These are phyloP conservation scores for Neonectria magnoliae DNA, from an alignment of 2,329 filamentous ascomycete genomes.

Conservation along the genomic window DNA sequence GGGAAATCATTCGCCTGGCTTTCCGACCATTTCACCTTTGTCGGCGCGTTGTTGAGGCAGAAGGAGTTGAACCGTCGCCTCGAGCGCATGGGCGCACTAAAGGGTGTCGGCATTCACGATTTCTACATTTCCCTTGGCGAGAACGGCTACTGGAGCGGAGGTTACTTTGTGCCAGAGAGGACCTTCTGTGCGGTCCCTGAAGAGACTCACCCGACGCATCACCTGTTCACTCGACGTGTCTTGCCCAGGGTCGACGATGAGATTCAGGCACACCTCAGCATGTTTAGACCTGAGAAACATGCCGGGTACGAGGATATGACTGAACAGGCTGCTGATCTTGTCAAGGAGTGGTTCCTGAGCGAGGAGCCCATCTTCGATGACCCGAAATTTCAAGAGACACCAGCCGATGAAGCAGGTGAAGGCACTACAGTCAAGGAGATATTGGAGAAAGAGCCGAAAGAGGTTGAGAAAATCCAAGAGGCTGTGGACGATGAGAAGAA, in stretches of 20 bases:
- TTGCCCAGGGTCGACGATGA: constrained; percentile 76
- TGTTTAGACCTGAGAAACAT: constrained; percentile 72
- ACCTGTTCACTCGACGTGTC: constrained; percentile 62
- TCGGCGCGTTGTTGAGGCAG: constrained; percentile 79
- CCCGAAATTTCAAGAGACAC: constrained; percentile 53
- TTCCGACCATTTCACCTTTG: constrained; percentile 84
- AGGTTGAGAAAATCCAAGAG: constrained; percentile 25
- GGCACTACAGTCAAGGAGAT: constrained; percentile 41
- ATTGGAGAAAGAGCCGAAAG: constrained; percentile 32
- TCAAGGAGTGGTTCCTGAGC: constrained; percentile 66
- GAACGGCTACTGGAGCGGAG: constrained; percentile 71
- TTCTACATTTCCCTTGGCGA: constrained; percentile 81
- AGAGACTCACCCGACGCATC: constrained; percentile 53
- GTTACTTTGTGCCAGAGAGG: constrained; percentile 71
- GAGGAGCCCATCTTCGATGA: constrained; percentile 59
- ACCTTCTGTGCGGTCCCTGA: constrained; percentile 82
- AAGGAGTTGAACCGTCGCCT: constrained; percentile 77
- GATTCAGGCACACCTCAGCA: constrained; percentile 74
- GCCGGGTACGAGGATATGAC: constrained; percentile 72
- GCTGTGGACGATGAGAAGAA: constrained; percentile 15
- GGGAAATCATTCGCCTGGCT: constrained; percentile 81
- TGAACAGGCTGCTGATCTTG: constrained; percentile 65
- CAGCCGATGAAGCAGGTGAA: constrained; percentile 49
- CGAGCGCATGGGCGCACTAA: constrained; percentile 67
- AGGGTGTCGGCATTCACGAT: constrained; percentile 75